phyloP scores from a whole-genome alignment of 2,329 filamentous ascomycete genomes.

The Lasiodiplodia citricola region DNA sequence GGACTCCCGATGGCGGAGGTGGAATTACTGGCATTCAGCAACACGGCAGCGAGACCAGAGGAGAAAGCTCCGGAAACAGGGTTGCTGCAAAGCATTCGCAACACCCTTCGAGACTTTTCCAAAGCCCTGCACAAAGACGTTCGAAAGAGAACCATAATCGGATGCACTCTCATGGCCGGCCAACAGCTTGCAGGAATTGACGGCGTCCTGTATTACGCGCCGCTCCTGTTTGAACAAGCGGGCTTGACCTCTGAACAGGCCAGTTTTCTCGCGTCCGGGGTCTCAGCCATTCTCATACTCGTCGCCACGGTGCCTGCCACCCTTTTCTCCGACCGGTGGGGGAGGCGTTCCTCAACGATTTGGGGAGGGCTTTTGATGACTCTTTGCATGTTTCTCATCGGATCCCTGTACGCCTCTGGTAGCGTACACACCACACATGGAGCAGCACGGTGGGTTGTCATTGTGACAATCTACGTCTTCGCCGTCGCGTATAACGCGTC shows the following conservation, averaged over 20 bases:
- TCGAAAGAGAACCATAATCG: constrained; percentile 43
- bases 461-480: constrained; percentile 57
- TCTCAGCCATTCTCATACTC: constrained; percentile 65
- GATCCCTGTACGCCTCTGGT: constrained; percentile 56
- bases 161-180: constrained; percentile 63
- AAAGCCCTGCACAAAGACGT: not conserved
- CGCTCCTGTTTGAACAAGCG: constrained; percentile 64
- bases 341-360: constrained; percentile 60
- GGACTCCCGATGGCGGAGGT: constrained; percentile 40
- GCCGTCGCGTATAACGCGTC: constrained; percentile 53
- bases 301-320: constrained; percentile 62
- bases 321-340: constrained; percentile 63
- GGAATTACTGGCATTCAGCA: not conserved
- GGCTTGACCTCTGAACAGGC: constrained; percentile 60
- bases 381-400: constrained; percentile 60
- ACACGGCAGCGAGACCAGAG: too few species aligned
- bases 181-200: constrained; percentile 68
- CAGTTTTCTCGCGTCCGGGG: constrained; percentile 65
- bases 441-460: constrained; percentile 56
- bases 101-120: too few species aligned
- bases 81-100: too few species aligned
- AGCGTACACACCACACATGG: constrained; percentile 48
- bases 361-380: constrained; percentile 59
- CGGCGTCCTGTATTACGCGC: constrained; percentile 67
- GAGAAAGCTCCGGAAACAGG: too few species aligned